Conservation (phyloP, 2,329 filamentous ascomycete genomes). For the Fusarium sp. region DNA sequence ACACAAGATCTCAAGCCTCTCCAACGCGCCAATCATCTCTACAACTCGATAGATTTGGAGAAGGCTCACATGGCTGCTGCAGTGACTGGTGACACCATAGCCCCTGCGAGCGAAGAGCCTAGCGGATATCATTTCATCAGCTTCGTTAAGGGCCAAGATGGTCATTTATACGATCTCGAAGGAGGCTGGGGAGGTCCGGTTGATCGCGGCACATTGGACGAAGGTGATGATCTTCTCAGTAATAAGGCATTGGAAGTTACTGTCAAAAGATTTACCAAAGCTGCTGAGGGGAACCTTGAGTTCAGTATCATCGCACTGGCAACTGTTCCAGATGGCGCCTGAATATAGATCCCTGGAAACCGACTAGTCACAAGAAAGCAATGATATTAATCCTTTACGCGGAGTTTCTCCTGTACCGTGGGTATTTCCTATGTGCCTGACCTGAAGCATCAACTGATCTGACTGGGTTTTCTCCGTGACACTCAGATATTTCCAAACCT, state of each 20-base stretch:
- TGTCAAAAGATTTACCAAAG: constrained; percentile 56
- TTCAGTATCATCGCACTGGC: constrained; percentile 55
- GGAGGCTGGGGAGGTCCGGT: constrained; percentile 78
- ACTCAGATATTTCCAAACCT: background rate
- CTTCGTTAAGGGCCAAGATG: constrained; percentile 75
- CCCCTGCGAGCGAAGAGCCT: constrained; percentile 69
- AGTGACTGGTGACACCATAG: constrained; percentile 71
- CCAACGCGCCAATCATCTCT: constrained; percentile 74
- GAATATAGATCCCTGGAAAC: background rate
- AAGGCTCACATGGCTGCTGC: constrained; percentile 78
- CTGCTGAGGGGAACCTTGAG: constrained; percentile 49
- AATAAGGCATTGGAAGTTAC: constrained; percentile 74
- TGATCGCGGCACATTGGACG: constrained; percentile 66
- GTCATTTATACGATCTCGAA: constrained; percentile 81
- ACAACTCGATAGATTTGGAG: constrained; percentile 76
- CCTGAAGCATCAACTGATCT: background rate
- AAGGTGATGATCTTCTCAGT: constrained; percentile 72
- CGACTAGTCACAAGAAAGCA: background rate
- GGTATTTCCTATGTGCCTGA: background rate
- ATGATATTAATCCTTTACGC: background rate
- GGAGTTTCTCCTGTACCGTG: background rate
- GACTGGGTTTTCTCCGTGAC: background rate
- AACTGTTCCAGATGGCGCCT: constrained; percentile 25
- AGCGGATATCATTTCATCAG: constrained; percentile 83
- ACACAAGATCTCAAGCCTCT: constrained; percentile 70